Conservation (phyloP, 148 eudicot genomes). For the Vaccinium vitisidaea region DNA sequence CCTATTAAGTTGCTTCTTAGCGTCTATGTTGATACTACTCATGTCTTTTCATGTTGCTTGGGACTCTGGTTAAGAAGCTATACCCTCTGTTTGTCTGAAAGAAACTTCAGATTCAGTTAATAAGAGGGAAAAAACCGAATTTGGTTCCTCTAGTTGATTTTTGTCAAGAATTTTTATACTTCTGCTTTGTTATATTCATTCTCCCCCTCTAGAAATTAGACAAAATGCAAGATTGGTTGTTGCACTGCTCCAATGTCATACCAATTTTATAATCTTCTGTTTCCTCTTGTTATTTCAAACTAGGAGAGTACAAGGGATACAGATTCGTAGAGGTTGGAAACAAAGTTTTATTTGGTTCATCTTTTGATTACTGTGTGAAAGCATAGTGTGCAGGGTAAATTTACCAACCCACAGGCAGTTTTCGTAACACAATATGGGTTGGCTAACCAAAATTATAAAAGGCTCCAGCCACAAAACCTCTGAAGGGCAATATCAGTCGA, state of each 20-base stretch:
- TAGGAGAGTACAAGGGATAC: neutral
- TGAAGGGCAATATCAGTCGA: conserved; percentile 50
- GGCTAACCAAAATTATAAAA: conserved; percentile 73
- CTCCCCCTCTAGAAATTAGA: neutral
- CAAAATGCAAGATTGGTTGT: neutral
- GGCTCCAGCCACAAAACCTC: conserved; percentile 63
- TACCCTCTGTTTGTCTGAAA: neutral
- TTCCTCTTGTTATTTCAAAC: neutral
- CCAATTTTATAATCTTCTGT: neutral
- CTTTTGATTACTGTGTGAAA: neutral
- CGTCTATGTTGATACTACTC: neutral
- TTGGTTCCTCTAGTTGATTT: neutral
- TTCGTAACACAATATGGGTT: conserved; percentile 56
- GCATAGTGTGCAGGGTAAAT: conserved; percentile 21
- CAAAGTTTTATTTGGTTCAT: neutral
- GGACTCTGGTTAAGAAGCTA: neutral
- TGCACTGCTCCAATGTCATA: neutral
- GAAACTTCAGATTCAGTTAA: neutral
- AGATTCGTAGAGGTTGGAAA: neutral
- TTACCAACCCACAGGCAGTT: conserved; percentile 25
- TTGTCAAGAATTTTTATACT: neutral
- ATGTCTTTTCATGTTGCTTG: neutral
- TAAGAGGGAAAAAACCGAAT: neutral
- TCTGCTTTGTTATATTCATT: neutral
- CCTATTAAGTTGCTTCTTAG: neutral